phyloP scores from a whole-genome alignment of 768 basidiomycete species.

The Trichaptum fuscoviolaceum region DNA sequence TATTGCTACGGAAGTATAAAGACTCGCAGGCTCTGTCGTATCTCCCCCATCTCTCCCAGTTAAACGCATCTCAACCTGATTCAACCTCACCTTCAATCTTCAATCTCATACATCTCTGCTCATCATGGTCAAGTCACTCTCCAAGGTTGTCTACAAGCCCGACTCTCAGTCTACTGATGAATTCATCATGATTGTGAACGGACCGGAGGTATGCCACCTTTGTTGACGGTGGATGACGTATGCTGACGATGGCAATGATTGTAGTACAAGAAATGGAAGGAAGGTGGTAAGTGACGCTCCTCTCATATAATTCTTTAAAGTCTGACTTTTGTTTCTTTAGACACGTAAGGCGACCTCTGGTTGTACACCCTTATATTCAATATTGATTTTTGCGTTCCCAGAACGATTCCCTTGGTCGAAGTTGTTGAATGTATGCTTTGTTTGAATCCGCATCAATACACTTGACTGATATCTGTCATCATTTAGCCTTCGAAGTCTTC shows the following conservation, averaged over 20 bases:
- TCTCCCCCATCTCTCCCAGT: background rate
- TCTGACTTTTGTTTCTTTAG: conserved; percentile 31
- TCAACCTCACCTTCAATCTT: conserved; percentile 3
- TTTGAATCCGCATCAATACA: background rate
- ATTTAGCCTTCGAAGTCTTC: conserved; percentile 65
- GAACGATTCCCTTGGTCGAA: conserved; percentile 63
- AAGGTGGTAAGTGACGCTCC: conserved; percentile 52
- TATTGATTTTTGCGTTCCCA: conserved; percentile 23
- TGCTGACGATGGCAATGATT: conserved; percentile 4
- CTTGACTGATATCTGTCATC: background rate
- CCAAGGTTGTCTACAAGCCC: conserved; percentile 78
- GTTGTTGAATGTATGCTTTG: conserved; percentile 72
- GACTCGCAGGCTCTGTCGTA: background rate
- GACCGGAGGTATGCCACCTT: conserved; percentile 45
- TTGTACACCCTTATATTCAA: conserved; percentile 7
- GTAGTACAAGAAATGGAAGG: conserved; percentile 76
- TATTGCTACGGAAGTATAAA: background rate
- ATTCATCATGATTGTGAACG: conserved; percentile 65
- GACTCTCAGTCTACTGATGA: conserved; percentile 67
- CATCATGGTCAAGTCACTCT: conserved; percentile 42
- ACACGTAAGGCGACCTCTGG: conserved; percentile 47
- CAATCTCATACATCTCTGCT: conserved; percentile 8
- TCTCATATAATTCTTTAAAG: conserved; percentile 12
- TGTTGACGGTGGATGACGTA: conserved; percentile 7
- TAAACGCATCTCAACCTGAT: background rate